phyloP scores from a whole-genome alignment of 305 asterid genomes.

The Ilex paraguariensis region DNA sequence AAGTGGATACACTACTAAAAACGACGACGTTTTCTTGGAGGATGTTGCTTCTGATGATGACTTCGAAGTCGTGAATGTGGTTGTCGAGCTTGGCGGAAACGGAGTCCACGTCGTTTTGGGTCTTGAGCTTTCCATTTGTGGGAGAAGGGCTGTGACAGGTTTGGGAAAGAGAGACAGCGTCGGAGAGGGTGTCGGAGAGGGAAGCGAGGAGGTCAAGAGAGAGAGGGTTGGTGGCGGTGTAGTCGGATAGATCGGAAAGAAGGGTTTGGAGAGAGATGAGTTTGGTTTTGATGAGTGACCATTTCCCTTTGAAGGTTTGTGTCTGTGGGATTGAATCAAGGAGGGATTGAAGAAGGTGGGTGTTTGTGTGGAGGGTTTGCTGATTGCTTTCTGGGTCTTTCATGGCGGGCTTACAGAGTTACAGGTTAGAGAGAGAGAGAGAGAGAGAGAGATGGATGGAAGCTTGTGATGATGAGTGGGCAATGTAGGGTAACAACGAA shows the following conservation, averaged over 20 bases:
- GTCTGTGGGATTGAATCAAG: slow-evolving; percentile 34
- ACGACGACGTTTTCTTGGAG: slow-evolving; percentile 24
- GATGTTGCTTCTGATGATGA: slow-evolving; percentile 45
- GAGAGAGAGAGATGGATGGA: background rate
- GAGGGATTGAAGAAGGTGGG: slow-evolving; percentile 40
- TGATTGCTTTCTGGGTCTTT: slow-evolving; percentile 29
- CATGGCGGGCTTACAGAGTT: slow-evolving; percentile 35
- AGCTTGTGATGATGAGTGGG: no score
- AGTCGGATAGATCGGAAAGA: slow-evolving; percentile 38
- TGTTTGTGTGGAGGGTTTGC: slow-evolving; percentile 8
- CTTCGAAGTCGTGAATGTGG: slow-evolving; percentile 62
- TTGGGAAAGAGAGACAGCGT: slow-evolving; percentile 40
- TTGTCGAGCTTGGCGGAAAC: slow-evolving; percentile 53
- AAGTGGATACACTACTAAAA: slow-evolving; percentile 4
- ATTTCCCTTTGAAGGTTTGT: slow-evolving; percentile 64
- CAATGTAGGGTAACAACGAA: no score
- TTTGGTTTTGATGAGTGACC: slow-evolving; percentile 54
- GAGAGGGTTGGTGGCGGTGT: slow-evolving; percentile 28
- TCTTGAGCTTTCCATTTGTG: slow-evolving; percentile 60
- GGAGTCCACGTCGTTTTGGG: slow-evolving; percentile 71
- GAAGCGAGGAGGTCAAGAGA: slow-evolving; percentile 57
- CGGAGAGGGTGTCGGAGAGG: slow-evolving; percentile 40
- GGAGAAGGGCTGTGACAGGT: slow-evolving; percentile 45
- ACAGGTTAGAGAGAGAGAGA: background rate
- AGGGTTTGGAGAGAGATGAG: slow-evolving; percentile 45